Evolutionary conservation across 1,284 basidiomycete species (phyloP).

Genomic region (Trichosporon sp.): DNA sequence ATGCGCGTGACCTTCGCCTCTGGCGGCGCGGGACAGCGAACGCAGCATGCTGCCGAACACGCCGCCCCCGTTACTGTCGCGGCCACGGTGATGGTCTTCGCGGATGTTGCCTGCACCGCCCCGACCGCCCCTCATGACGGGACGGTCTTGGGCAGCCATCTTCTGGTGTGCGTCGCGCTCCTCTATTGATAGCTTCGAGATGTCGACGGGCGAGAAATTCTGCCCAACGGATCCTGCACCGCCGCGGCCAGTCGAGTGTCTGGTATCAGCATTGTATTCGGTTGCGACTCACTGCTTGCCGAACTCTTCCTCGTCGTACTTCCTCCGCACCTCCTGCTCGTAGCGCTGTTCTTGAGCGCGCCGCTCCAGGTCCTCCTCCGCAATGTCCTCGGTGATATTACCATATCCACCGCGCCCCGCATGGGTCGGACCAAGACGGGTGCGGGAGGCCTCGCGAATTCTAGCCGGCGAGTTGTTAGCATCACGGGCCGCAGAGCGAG

Average conservation of each 20-base stretch:
- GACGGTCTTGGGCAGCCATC: constrained; percentile 42
- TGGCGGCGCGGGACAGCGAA: constrained; percentile 50
- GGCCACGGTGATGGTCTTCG: constrained; percentile 32
- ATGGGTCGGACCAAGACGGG: constrained; percentile 14
- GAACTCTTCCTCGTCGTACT: constrained; percentile 44
- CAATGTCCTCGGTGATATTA: constrained; percentile 50
- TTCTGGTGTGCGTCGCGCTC: constrained; percentile 51
- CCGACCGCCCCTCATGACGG: constrained; percentile 40
- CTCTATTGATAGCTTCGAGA: constrained; percentile 43
- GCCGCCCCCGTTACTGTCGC: constrained; percentile 40
- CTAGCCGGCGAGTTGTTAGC: constrained; percentile 19
- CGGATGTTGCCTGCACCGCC: constrained; percentile 51
- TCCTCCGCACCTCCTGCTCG: constrained; percentile 45
- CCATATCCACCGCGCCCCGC: constrained; percentile 55
- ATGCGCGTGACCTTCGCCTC: constrained; percentile 35
- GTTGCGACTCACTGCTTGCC: constrained; percentile 41
- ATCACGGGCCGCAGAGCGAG: constrained; percentile 32
- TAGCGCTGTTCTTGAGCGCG: constrained; percentile 40
- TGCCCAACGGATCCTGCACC: constrained; percentile 50
- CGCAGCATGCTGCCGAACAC: constrained; percentile 53
- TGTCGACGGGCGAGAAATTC: constrained; percentile 36
- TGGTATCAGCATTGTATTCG: not conserved
- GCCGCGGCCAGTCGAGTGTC: constrained; percentile 47
- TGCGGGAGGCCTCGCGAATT: not conserved
- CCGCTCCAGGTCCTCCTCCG: constrained; percentile 35